Base-by-base conservation (phyloP, 371 early-diverging fungal species). In the Amoeboradix gromovi region DNA sequence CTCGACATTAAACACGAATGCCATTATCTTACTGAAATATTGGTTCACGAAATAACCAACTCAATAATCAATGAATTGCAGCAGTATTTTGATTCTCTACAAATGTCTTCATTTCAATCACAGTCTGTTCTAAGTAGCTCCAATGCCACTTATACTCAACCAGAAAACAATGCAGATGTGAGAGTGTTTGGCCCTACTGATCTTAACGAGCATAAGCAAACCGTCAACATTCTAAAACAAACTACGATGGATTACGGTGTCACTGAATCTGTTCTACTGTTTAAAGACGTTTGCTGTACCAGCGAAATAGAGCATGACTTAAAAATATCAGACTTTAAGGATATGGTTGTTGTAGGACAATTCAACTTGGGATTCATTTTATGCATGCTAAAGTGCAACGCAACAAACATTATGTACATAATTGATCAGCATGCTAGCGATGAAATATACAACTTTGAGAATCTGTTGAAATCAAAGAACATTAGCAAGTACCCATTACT, bases 361-460 rank as follows among this genome's bases (percentile, higher is more conserved):
- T 78, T 79, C 66, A 79, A 79, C 67, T 68, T 72, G 28, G 78
- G 79, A 28, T 79, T 79, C 71, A 79, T 79, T 66, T 67, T 77
- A 30, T 65, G 72, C 30, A 68, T 66, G 30, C 68, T 76, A 29
- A 28, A 66, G 5, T 76, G 76, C 66, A 31, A 69, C 22, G 65
- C 68, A 0, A 70, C 66, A 27, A 72, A 29, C 66, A 74, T 68
- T 68, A 67, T 77, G n/a, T 70, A 77, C 28, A 69, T 73, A 31
- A 68, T 79, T 27, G 79, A 79, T 70, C 79, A 79, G 70, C 79
- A 79, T 69, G 78, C 79, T 68, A 75, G 76, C 31, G 77, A 77
- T 70, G 79, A 79, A 70, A 78, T 78, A 68, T 70, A 71, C 22
- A 79, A 78, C 68, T 79, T 71, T 71, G 79, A 79, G 69, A 70